These are phyloP conservation scores for Hypoxylon lienhwacheense DNA, from an alignment of 495 filamentous ascomycete species.

Conservation along the genomic window DNA sequence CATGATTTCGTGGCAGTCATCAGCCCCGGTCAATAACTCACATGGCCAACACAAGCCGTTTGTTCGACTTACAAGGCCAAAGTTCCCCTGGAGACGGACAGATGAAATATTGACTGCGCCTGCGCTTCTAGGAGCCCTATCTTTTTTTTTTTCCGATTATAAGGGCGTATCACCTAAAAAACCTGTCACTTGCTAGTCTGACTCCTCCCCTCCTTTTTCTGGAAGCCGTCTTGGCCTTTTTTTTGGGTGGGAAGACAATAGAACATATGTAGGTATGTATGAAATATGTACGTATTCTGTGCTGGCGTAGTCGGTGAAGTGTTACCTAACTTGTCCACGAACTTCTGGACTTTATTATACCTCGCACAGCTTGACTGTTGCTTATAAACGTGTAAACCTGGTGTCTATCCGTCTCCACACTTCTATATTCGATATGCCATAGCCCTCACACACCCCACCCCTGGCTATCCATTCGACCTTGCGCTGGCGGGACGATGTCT, in stretches of 20 bases:
- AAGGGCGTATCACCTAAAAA: slow-evolving; percentile 16
- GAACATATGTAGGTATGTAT: no score
- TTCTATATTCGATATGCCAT: slow-evolving; percentile 34
- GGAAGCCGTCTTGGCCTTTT: no score
- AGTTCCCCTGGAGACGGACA: slow-evolving; percentile 7
- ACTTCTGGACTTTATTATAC: slow-evolving; percentile 40
- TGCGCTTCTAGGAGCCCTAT: slow-evolving; percentile 15
- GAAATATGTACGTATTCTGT: no score
- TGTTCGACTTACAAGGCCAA: slow-evolving; percentile 24
- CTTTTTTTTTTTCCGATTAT: no score
- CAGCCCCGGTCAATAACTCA: slow-evolving; percentile 42
- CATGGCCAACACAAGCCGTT: slow-evolving; percentile 35
- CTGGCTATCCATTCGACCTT: slow-evolving; percentile 31
- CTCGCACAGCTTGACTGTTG: slow-evolving; percentile 36
- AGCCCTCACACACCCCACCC: slow-evolving; percentile 35
- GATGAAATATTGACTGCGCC: slow-evolving; percentile 20
- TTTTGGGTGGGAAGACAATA: slow-evolving; percentile 11
- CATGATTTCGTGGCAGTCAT: slow-evolving; percentile 50
- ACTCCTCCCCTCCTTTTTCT: slow-evolving; percentile 25
- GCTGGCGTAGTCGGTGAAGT: slow-evolving; percentile 35
- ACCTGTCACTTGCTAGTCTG: slow-evolving; percentile 25
- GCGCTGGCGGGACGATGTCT: slow-evolving; percentile 30
- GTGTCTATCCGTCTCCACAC: slow-evolving; percentile 39
- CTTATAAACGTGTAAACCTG: slow-evolving; percentile 37
- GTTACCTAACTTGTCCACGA: slow-evolving; percentile 33